phyloP scores from a whole-genome alignment of 1,284 basidiomycete species.

The Malassezia vespertilionis region DNA sequence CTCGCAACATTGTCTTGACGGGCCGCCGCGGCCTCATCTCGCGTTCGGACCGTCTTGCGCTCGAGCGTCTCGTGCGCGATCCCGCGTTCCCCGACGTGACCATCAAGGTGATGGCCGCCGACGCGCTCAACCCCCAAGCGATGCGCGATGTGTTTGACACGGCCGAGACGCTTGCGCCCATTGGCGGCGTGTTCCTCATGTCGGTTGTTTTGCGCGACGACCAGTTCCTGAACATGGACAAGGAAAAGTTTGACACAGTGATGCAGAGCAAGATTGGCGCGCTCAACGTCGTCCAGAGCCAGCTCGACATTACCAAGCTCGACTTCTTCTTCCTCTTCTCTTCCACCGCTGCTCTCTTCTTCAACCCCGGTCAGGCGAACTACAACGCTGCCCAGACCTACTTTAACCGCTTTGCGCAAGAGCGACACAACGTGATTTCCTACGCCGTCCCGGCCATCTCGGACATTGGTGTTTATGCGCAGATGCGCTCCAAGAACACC shows the following conservation, averaged over 20 bases:
- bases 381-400: slow-evolving; percentile 20
- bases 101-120: slow-evolving; percentile 18
- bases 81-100: slow-evolving; percentile 16
- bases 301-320: slow-evolving; percentile 12
- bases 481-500: slow-evolving; percentile 11
- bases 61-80: slow-evolving; percentile 18
- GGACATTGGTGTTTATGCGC: slow-evolving; percentile 19
- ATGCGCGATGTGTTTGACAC: slow-evolving; percentile 17
- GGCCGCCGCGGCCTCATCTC: slow-evolving; percentile 18
- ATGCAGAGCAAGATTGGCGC: slow-evolving; percentile 17
- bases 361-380: slow-evolving; percentile 20
- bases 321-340: slow-evolving; percentile 21
- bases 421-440: slow-evolving; percentile 15
- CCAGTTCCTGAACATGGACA: slow-evolving; percentile 17
- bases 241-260: slow-evolving; percentile 19
- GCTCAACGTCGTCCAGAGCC: slow-evolving; percentile 12
- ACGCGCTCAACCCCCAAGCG: slow-evolving; percentile 13
- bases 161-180: slow-evolving; percentile 9
- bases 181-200: slow-evolving; percentile 19
- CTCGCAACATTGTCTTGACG: slow-evolving; percentile 21
- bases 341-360: slow-evolving; percentile 18
- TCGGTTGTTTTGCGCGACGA: slow-evolving; percentile 18
- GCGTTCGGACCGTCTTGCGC: slow-evolving; percentile 17
- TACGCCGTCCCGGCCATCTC: slow-evolving; percentile 21
- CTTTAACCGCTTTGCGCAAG: slow-evolving; percentile 19